Evolutionary conservation across 192 early-diverging fungal species (phyloP).

Genomic region (Coemansia sp.): DNA sequence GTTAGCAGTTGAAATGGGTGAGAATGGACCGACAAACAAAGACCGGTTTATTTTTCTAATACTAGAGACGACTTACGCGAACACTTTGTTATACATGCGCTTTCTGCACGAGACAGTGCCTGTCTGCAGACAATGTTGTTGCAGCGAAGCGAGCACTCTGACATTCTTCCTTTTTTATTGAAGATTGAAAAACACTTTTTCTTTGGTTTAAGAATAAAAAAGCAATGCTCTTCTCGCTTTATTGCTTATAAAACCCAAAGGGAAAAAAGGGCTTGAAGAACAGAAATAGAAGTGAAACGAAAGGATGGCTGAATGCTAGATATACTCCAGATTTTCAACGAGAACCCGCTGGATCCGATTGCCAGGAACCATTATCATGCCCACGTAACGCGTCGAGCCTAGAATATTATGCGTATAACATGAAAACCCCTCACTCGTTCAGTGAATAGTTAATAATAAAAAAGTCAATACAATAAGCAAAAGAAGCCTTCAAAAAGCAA

Average conservation of each 20-base stretch:
- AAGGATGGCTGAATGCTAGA: conserved; percentile 2
- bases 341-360: conserved; percentile 35
- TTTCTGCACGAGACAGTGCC: conserved; percentile 28
- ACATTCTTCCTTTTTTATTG: conserved; percentile 6
- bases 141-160: conserved; percentile 35
- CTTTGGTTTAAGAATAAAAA: too few species aligned
- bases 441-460: neutral
- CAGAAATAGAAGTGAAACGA: neutral
- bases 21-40: too few species aligned
- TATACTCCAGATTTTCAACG: conserved; percentile 48
- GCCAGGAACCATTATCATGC: conserved; percentile 54
- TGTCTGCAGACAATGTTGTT: conserved; percentile 52
- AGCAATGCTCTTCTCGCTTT: neutral
- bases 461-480: neutral
- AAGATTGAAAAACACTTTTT: too few species aligned
- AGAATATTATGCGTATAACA: conserved; percentile 1
- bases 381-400: conserved; percentile 44
- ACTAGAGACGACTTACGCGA: conserved; percentile 54
- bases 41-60: neutral
- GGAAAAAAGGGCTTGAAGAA: neutral
- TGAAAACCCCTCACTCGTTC: neutral
- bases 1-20: neutral
- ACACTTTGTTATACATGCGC: conserved; percentile 66
- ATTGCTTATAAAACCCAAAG: neutral
- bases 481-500: too few species aligned